Base-by-base conservation (phyloP, 805 yeast species). In the Candida nitratophila region DNA sequence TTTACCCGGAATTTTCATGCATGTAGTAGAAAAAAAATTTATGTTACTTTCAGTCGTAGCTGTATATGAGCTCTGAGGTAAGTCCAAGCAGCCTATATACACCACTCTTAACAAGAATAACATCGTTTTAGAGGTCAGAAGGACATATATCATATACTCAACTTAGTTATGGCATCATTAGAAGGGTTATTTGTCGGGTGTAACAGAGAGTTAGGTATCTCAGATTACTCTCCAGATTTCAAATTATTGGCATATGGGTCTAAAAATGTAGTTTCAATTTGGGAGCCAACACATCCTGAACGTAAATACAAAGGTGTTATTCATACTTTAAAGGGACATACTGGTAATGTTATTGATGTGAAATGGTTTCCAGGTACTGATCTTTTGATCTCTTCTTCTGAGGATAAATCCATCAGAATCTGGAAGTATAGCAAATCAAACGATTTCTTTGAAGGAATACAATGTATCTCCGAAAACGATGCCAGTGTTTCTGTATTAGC, bases 141-240 rank as follows among this genome's bases (percentile, higher is more conserved):
- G n/a, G n/a, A n/a, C n/a, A n/a, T n/a, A n/a, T n/a, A n/a, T 17
- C 7, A n/a, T 17, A 33, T n/a, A 15, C 12, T 12, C 4, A 5
- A 17, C 4, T 19, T 19, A 7, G 27, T 21, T 21, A 54, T 53
- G 55, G 52, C 50, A 19, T 26, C 40, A 2, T 63, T 66, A 39
- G 83, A 79, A 45, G 86, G 84, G 16, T 67, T 81, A 4, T 83
- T 84, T 57, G 68, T 76, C 17, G 95, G 95, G 15, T 88, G 87
- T 31, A 86, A 85, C 57, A 75, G 73, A 47, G 87, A 82, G 52
- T 66, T 79, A 5, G 76, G 73, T 47, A 77, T 74, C 6, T 72
- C 81, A 21, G 89, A 79, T 53, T 74, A 72, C 50, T 68, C 71
- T 46, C 43, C 56, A 0, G 43, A 44, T 1, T 51, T 53, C 11